These are phyloP conservation scores for Parathielavia hyrcaniae DNA, from an alignment of 495 filamentous ascomycete species.

Conservation along the genomic window DNA sequence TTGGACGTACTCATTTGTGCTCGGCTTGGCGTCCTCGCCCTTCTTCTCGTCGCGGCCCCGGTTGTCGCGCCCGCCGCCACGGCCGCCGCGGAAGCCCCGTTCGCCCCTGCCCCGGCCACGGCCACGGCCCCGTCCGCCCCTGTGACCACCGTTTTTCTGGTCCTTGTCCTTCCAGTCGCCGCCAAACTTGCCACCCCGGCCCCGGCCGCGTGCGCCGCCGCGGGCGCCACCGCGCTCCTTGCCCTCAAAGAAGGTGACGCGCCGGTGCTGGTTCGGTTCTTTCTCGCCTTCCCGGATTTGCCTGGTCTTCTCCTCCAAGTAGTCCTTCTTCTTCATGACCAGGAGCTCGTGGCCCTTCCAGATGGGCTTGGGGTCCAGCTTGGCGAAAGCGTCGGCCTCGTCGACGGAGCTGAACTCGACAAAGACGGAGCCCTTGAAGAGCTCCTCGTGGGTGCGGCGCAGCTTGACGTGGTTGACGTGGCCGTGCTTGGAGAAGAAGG, in stretches of 20 bases:
- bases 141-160: slow-evolving; percentile 59
- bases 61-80: slow-evolving; percentile 34
- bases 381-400: slow-evolving; percentile 68
- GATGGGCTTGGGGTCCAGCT: slow-evolving; percentile 69
- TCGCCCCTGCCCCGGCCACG: slow-evolving; percentile 38
- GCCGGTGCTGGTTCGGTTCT: slow-evolving; percentile 40
- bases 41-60: slow-evolving; percentile 28
- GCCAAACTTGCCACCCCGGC: slow-evolving; percentile 49
- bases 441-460: slow-evolving; percentile 58
- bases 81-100: slow-evolving; percentile 34
- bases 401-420: slow-evolving; percentile 80
- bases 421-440: slow-evolving; percentile 92
- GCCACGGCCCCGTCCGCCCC: slow-evolving; percentile 44
- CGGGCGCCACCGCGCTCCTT: slow-evolving; percentile 31
- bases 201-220: slow-evolving; percentile 30
- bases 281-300: slow-evolving; percentile 71
- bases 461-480: slow-evolving; percentile 78
- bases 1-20: slow-evolving; percentile 27
- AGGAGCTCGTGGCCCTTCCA: slow-evolving; percentile 67
- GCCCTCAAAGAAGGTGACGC: slow-evolving; percentile 34
- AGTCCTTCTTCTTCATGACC: slow-evolving; percentile 83
- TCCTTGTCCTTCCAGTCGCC: slow-evolving; percentile 57
- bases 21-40: slow-evolving; percentile 15
- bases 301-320: slow-evolving; percentile 67
- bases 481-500: slow-evolving; percentile 79